Base-by-base conservation (phyloP, 495 filamentous ascomycete species). In the Hapsidospora chrysogenum region DNA sequence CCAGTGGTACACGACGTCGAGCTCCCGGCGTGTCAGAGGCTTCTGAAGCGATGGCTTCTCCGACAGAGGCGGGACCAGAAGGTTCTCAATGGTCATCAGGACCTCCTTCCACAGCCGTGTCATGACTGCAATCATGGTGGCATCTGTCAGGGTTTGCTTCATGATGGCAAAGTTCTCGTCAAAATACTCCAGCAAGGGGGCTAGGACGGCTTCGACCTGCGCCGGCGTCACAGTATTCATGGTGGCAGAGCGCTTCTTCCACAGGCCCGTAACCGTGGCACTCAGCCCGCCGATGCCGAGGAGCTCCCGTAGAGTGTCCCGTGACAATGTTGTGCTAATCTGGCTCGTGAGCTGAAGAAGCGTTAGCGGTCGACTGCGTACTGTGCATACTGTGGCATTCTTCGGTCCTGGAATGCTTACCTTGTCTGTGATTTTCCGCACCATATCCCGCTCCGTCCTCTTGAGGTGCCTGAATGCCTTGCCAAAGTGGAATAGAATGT, bases 121-220 rank as follows among this genome's bases (percentile, higher is more conserved):
- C 92, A 99, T 99, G 38, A 99, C 86, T 55, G 85, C 81, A 38
- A 80, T 70, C 89, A 99, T 93, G 30, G 92, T 86, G 34, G 83
- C 73, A 22, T 79, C 76, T 2, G 92, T 96, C 19, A 99, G 65
- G 1, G 86, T 94, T 53, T 85, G 74, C 57, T 95, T 93, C 83
- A 99, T 89, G 49, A 94, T 95, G 25, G 85, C 86, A 48, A 99
- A 99, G 48, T 99, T 99, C 51, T 95, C 92, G 50, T 96, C 83
- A 49, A 99, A 96, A 52, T 99, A 99, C 36, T 75, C 73, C 45
- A 95, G 92, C n/a, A 99, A 68, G 2, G 86, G 84, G 39, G 76
- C 76, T 8, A 99, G 58, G 3, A 84, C 85, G 41, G 76, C 77
- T 42, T 79, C 76, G 27, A 94, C 66, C 33, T 36, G 33, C 21